Evolutionary conservation across 495 filamentous ascomycete genomes (phyloP), one percentile per base, ranked within the genome.

Genomic region (Xylaria grammica): DNA sequence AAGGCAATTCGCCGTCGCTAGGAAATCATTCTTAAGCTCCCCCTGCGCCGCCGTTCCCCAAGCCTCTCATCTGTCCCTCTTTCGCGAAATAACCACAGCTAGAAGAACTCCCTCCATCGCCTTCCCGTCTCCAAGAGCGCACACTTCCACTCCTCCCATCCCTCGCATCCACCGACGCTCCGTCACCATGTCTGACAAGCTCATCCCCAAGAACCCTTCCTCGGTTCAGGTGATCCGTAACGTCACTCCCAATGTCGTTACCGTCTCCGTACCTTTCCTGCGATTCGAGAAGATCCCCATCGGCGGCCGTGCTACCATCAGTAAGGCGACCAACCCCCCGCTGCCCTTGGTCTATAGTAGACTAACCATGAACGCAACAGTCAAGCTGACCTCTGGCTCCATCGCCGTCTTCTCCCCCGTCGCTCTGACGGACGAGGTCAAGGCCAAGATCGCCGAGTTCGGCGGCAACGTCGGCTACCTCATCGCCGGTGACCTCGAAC

Each of bases 351-450:
- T 51, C 29, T 1, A 38, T 5, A n/a, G 20, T 38, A 3, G 8
- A 9, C 62, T 72, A 51, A 64, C 54, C 34, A 10, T 19, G 17
- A 44, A 30, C 48, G 56, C 36, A 55, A 53, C 69, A 93, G 92
- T 97, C 69, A 87, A 86, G 56, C 87, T 99, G 67, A 79, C 82
- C 44, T 86, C 88, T 9, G 92, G 92, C 56, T 79, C 84, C 38
- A 84, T 99, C 50, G 93, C 92, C 60, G 90, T 99, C 67, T 97
- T 97, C 84, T 97, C 93, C 3, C 95, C 95, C 30, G 89, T 93
- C 29, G 87, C 85, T 17, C 85, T 97, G 29, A 97, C 94, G 0
- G 82, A 87, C 2, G 89, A 91, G 63, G 89, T 93, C n/a, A 85
- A 84, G 63, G 78, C 84, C 54, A 90, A 86, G 45, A 79, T 97